Base-by-base conservation (phyloP, 208 protist species). In the Trypanosomatidae sp. region DNA sequence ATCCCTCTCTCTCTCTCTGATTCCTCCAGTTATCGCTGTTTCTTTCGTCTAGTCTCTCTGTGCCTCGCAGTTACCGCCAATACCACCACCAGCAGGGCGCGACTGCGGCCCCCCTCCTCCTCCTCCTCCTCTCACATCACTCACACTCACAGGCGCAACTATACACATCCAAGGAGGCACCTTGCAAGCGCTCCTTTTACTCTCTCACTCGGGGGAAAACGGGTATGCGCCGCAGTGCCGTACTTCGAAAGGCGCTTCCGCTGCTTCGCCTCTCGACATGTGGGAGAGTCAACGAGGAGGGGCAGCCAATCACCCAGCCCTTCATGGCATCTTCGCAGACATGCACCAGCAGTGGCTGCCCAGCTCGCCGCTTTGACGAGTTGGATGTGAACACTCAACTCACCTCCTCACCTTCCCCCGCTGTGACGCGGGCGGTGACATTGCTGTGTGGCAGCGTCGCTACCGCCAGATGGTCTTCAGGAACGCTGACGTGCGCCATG, bases 401-500 rank as follows among this genome's bases (percentile, higher is more conserved):
- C 7, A 65, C 60, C 33, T 65, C 60, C 60, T 33, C 2, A 62
- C 50, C 13, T n/a, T 62, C 41, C 4, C 19, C 64, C 28, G 15
- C 64, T 8, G 64, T n/a, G 44, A 25, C 3, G 39, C 12, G 44
- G 44, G 12, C 64, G 41, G 17, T 39, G 44, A 1, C 43, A 25
- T 25, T 50, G 5, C 64, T 50, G 44, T 68, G 44, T 12, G 9
- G 28, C 41, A 49, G 0, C 25, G 53, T 68, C n/a, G 44, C 46
- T 12, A 53, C 64, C 12, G 22, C 44, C n/a, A 12, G 46, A 36
- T 49, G 33, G 30, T 36, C 53, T 30, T 53, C 64, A 4, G 28
- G 9, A 41, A n/a, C 44, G n/a, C 74, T 69, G 17, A 46, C 44
- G 25, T 50, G 41, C 5, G 19, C 74, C 3, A 60, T 58, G 68